These are phyloP conservation scores for Agaricus blazei DNA, from an alignment of 768 basidiomycete genomes.

Conservation along the genomic window DNA sequence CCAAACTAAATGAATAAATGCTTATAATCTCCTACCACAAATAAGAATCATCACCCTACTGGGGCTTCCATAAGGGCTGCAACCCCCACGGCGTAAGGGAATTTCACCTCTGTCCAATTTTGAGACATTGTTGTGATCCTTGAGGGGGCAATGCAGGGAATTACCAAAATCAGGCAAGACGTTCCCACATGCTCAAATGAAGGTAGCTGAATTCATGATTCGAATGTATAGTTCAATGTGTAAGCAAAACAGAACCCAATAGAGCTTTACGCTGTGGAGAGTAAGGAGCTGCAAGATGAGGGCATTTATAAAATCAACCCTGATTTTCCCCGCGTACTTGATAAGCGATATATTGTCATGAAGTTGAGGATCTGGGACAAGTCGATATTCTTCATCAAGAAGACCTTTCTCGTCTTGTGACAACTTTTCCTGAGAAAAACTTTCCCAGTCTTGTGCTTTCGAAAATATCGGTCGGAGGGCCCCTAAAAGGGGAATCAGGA, in stretches of 20 bases:
- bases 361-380: constrained; percentile 21
- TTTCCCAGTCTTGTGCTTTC: too few relatives aligned
- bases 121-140: background rate
- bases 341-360: background rate
- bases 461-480: too few relatives aligned
- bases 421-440: too few relatives aligned
- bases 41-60: too few relatives aligned
- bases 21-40: too few relatives aligned
- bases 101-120: background rate
- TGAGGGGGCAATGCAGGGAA: constrained; percentile 2
- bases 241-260: background rate
- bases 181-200: background rate
- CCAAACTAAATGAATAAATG: too few relatives aligned
- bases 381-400: background rate
- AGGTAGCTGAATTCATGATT: background rate
- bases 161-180: background rate
- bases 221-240: constrained; percentile 7
- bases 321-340: background rate
- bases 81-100: too few relatives aligned
- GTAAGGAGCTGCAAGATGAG: constrained; percentile 1
- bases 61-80: too few relatives aligned
- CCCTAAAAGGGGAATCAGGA: too few relatives aligned
- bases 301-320: constrained; percentile 2
- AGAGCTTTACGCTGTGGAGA: constrained; percentile 1
- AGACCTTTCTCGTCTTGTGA: background rate